Base-by-base conservation (phyloP, 495 filamentous ascomycete genomes). In the Tuber umbilicatum region DNA sequence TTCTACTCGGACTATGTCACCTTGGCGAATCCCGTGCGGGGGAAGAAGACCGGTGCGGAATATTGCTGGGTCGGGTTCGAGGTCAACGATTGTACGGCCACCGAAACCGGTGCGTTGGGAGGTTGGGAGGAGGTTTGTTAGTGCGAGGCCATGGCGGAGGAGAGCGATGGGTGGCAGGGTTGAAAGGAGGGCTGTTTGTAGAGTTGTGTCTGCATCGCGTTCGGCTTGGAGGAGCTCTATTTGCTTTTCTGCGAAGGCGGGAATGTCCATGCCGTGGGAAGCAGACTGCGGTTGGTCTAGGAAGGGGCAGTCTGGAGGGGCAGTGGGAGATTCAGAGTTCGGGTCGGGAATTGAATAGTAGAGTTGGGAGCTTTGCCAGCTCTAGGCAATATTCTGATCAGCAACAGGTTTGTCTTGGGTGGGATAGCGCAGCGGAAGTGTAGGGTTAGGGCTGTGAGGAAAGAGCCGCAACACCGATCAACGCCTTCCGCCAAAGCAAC, bases 91-190 rank as follows among this genome's bases (percentile, higher is more conserved):
- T 0, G 92, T 92, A 50, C 93, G 91, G 1, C 95, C 96, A 35
- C 94, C 96, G 14, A 97, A 84, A 0, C 95, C 96, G 0, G 95
- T 98, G n/a, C 94, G 91, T 83, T 92, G 92, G 70, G 91, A 89
- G n/a, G 86, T 83, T 19, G 97, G 84, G 31, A 87, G 79, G 4
- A 99, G 87, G 76, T 96, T 97, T 0, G 91, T 91, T 43, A 98
- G 85, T 2, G 96, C 95, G 77, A 97, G 87, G 55, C 95, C 95
- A 5, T 94, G 93, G 71, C 92, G 90, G 83, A 94, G 89, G 37
- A 99, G 89, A 0, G 89, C 86, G 0, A 88, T 84, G 23, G 95
- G 92, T 23, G 92, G 90, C 70, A 90, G 87, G 37, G 87, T 86
- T 40, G 89, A 88, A 71, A 94, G 86, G 70, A 97, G 90, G 21